phyloP scores from a whole-genome alignment of 2,329 filamentous ascomycete genomes.

The Huntiella decipiens region DNA sequence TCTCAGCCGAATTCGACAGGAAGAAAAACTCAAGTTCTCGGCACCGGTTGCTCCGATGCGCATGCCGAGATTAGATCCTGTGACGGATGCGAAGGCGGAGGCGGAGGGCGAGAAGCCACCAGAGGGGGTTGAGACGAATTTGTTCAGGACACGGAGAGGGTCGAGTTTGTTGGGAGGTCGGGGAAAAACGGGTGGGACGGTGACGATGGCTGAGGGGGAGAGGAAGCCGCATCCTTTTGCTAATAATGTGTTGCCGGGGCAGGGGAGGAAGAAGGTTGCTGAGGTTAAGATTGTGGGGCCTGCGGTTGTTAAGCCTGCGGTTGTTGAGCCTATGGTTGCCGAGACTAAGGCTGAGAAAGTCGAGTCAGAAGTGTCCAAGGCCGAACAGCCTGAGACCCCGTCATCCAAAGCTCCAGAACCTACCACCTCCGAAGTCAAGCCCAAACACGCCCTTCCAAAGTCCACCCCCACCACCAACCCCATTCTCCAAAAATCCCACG shows the following conservation, averaged over 20 bases:
- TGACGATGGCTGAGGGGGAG: not conserved
- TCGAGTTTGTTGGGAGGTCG: slow-evolving; percentile 1
- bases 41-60: slow-evolving; percentile 5
- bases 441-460: not conserved
- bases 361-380: not conserved
- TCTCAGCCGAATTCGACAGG: slow-evolving; percentile 7
- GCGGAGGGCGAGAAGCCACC: not conserved
- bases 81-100: not conserved
- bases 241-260: slow-evolving; percentile 8
- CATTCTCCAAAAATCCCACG: slow-evolving; percentile 28
- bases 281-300: not conserved
- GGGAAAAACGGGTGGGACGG: not conserved
- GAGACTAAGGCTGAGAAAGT: not conserved
- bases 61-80: slow-evolving; percentile 8
- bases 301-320: not conserved
- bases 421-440: not conserved
- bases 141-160: slow-evolving; percentile 9
- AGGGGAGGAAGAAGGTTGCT: slow-evolving; percentile 2
- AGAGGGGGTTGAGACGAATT: slow-evolving; percentile 5
- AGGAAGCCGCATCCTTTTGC: slow-evolving; percentile 11
- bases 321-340: not conserved
- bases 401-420: slow-evolving; percentile 19
- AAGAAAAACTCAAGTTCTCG: slow-evolving; percentile 5
- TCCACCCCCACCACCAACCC: slow-evolving; percentile 5
- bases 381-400: slow-evolving; percentile 14